Base-by-base conservation (phyloP, 108 stramenopile genomes). In the Discostella pseudostelligera region DNA sequence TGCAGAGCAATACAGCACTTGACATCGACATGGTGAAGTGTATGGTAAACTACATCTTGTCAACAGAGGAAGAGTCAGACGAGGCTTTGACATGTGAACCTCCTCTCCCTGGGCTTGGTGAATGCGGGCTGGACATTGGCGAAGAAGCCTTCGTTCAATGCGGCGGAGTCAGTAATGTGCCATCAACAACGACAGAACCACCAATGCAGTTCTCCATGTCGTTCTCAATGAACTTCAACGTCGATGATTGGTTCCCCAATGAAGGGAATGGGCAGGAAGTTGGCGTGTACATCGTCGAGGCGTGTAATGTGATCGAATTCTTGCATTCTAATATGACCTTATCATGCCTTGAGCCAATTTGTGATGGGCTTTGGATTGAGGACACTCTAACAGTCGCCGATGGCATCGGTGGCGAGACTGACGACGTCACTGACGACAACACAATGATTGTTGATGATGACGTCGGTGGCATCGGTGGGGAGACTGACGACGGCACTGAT, bases 41-140 rank as follows among this genome's bases (percentile, higher is more conserved):
- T 45, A 75, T 75, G 74, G 46, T 58, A 20, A 36, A 48, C 11
- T 67, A 62, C 53, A 71, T 75, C 43, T 13, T 49, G 39, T 47
- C 17, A 25, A 49, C 56, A 19, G 19, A 51, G 28, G 37, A 12
- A 39, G 13, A 13, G 5, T 22, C 8, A 8, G 19, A 59, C 5
- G 58, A 39, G 10, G 44, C 3, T 17, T 42, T 28, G 29, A 59
- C 51, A 42, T 75, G 74, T 36, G 39, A 42, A 20, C 20, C 62
- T 3, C 43, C 50, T 29, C 43, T 40, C 8, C 42, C 62, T 55
- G 59, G 58, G 17, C 39, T 10, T 0, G 29, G 29, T 20, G 54
- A 39, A 49, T 75, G 74, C 21, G 53, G 35, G 3, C 19, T 28
- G 22, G 62, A 64, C 35, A 20, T 62, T 43, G 61, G 59, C 51